Percentiles rank a stretch among this genome's conserved stretches.
Conservation (phyloP, 768 basidiomycete genomes). For the Mycena polygramma region DNA sequence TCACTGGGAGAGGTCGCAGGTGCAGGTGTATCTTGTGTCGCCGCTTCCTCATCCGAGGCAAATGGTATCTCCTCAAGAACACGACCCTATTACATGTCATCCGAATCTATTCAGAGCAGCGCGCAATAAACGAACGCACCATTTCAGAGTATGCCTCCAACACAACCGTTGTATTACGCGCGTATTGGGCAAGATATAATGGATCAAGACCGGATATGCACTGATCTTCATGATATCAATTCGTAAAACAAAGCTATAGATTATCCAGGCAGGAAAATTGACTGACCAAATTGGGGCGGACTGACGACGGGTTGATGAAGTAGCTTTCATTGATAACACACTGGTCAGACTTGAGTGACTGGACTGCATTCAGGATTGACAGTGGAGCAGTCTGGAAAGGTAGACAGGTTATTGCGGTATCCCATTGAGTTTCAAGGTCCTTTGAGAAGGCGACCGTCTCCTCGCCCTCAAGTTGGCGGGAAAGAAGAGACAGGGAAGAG, state of each 20-base stretch:
- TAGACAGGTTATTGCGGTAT: constrained; percentile 64
- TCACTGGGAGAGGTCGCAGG: too few species aligned
- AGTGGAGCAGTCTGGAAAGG: constrained; percentile 71
- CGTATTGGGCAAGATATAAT: constrained; percentile 69
- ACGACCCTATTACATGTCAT: constrained; percentile 25
- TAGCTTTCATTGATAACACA: constrained; percentile 53
- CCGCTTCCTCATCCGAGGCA: background rate
- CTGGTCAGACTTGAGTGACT: constrained; percentile 50
- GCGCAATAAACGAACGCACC: constrained; percentile 38
- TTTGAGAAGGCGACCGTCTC: constrained; percentile 62
- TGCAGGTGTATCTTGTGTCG: too few species aligned
- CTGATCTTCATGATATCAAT: constrained; percentile 55
- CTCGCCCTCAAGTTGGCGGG: constrained; percentile 39
- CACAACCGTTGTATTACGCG: constrained; percentile 37
- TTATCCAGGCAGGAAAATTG: constrained; percentile 6
- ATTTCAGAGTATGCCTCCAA: constrained; percentile 49
- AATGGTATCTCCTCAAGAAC: constrained; percentile 25
- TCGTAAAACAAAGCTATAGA: background rate
- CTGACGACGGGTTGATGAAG: constrained; percentile 57
- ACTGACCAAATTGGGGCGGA: constrained; percentile 60
- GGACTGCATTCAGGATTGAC: constrained; percentile 55
- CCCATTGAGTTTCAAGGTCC: constrained; percentile 62
- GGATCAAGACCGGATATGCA: constrained; percentile 75
- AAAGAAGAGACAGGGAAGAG: constrained; percentile 57
- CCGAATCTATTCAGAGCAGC: background rate